Percentiles rank a stretch among this genome's conserved stretches.
Conservation (phyloP, 192 early-diverging fungal species). For the Coemansia sp. region DNA sequence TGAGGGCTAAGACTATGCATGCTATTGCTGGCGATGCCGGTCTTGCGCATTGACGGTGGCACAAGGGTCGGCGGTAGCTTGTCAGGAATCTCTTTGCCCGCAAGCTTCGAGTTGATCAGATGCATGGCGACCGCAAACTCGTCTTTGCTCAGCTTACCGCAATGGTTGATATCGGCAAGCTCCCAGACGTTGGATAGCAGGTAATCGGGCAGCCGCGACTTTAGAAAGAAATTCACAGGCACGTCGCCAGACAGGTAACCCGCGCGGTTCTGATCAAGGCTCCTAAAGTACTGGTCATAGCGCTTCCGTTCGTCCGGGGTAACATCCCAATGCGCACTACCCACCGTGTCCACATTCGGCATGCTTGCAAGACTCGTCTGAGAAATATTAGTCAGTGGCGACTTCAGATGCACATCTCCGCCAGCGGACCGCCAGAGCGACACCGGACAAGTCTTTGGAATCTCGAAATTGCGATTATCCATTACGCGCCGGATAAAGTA, state of each 20-base stretch:
- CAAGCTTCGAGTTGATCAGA: conserved; percentile 64
- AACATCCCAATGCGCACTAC: conserved; percentile 68
- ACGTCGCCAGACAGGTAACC: conserved; percentile 75
- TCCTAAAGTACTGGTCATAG: conserved; percentile 75
- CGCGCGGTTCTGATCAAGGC: conserved; percentile 61
- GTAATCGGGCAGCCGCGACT: conserved; percentile 68
- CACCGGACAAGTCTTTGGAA: conserved; percentile 72
- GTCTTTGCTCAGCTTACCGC: conserved; percentile 63
- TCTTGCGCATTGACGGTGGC: conserved; percentile 49
- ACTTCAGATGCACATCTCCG: conserved; percentile 48
- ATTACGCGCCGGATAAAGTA: conserved; percentile 79
- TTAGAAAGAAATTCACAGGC: conserved; percentile 74
- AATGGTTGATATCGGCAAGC: conserved; percentile 64
- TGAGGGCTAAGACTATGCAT: conserved; percentile 36
- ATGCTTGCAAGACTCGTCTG: conserved; percentile 38
- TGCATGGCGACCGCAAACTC: conserved; percentile 84
- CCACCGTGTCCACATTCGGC: conserved; percentile 31
- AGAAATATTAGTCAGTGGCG: conserved; percentile 15
- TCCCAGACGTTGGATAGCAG: conserved; percentile 81
- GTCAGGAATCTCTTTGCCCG: conserved; percentile 57
- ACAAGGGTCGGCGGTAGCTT: conserved; percentile 48
- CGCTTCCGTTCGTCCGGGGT: conserved; percentile 69
- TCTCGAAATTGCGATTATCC: conserved; percentile 63
- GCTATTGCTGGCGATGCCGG: conserved; percentile 35
- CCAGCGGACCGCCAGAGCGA: conserved; percentile 58